phyloP scores from a whole-genome alignment of 352 stramenopile genomes.

The Globisporangium spinosum region DNA sequence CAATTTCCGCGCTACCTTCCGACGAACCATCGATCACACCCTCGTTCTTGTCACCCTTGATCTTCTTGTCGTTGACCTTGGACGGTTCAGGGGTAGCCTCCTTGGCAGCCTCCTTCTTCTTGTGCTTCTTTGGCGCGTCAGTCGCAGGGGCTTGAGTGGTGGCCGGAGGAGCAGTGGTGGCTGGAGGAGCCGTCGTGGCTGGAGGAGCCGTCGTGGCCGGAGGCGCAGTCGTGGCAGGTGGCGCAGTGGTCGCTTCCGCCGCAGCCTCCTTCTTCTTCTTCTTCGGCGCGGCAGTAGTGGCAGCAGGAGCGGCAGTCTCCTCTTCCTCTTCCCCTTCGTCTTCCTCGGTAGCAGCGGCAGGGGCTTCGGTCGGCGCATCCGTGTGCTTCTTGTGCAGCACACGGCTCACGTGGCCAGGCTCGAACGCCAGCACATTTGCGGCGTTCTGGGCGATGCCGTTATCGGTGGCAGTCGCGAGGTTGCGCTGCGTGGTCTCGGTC shows the following conservation, averaged over 20 bases:
- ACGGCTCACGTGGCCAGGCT: slow-evolving; percentile 28
- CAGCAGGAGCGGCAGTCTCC: background rate
- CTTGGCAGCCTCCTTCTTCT: slow-evolving; percentile 30
- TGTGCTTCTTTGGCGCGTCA: slow-evolving; percentile 24
- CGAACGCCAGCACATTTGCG: slow-evolving; percentile 16
- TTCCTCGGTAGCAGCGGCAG: slow-evolving; percentile 19
- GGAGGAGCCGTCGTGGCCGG: slow-evolving; percentile 3
- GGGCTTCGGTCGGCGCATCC: background rate
- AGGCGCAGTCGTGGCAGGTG: slow-evolving; percentile 23
- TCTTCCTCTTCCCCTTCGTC: slow-evolving; percentile 17
- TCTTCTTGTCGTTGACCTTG: slow-evolving; percentile 61
- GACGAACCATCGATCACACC: slow-evolving; percentile 76
- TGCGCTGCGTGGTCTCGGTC: slow-evolving; percentile 15
- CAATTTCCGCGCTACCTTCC: slow-evolving; percentile 75
- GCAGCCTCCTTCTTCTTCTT: slow-evolving; percentile 32
- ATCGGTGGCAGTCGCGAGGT: slow-evolving; percentile 7
- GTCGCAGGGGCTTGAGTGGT: slow-evolving; percentile 9
- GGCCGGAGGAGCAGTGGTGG: slow-evolving; percentile 2
- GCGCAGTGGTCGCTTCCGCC: slow-evolving; percentile 20
- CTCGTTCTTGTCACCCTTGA: slow-evolving; percentile 67
- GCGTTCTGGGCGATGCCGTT: slow-evolving; percentile 19
- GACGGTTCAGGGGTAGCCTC: background rate
- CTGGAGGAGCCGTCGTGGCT: slow-evolving; percentile 10
- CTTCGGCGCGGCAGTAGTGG: slow-evolving; percentile 15
- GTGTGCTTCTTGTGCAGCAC: slow-evolving; percentile 29